Evolutionary conservation across 805 yeast genomes (phyloP), one percentile per base, ranked within the genome.

Genomic region (Ogataea zsoltii): DNA sequence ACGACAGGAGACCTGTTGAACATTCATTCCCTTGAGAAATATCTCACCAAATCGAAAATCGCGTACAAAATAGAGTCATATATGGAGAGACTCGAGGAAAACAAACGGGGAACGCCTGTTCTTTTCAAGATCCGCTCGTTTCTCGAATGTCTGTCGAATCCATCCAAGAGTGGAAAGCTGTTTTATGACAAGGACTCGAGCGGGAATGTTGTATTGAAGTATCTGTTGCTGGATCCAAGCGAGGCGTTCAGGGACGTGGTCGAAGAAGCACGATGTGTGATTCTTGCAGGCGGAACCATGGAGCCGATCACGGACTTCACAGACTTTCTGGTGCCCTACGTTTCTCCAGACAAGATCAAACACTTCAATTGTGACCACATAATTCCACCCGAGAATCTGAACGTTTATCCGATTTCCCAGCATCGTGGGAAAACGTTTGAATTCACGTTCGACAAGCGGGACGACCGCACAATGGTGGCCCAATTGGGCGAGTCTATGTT

Each of bases 221-320:
- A 90, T 57, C 75, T 88, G 72, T 68, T 89, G 7, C 68, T 91
- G 7, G 96, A 90, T 57, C 96, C 97, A 2, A 80, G 88, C 44
- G 79, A 77, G 38, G 70, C 79, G 2, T 88, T 91, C 59, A 70
- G 73, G 43, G 83, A 82, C 2, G 71, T 92, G 2, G 79, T 88
- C 0, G 79, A 80, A 2, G 76, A 79, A 12, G 73, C 89, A 0
- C 74, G 74, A 51, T 83, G 91, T 62, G 85, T 91, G 0, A 70
- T 92, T 2, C 61, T 91, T 2, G 94, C 96, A 2, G 98, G 98
- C 29, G 98, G 98, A 12, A 91, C 98, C 0, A 88, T 90, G 96
- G 92, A 87, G 59, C 97, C 97, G 0, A 71, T 82, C 28, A 58
- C 71, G n/a, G 96, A 91, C 52, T 86, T 82, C 60, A 65, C 75